Conservation (phyloP, 305 asterid genomes). For the Fraxinus nigra region DNA sequence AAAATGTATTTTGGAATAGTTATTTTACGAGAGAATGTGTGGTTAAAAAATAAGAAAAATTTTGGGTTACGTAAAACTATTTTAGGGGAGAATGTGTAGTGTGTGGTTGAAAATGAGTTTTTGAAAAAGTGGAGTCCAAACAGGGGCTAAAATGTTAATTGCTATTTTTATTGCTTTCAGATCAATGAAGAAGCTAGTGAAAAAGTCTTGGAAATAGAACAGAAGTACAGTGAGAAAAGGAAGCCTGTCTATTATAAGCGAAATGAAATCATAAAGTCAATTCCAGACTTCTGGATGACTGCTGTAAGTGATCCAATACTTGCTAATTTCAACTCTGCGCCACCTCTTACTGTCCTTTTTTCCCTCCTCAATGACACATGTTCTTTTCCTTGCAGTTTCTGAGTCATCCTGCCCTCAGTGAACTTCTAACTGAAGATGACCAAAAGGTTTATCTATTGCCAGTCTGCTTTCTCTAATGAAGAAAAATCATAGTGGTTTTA, state of each 20-base stretch:
- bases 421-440: slow-evolving; percentile 17
- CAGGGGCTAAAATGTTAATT: not conserved
- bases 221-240: slow-evolving; percentile 13
- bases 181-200: slow-evolving; percentile 19
- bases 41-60: not conserved
- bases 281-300: slow-evolving; percentile 20
- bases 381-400: slow-evolving; percentile 15
- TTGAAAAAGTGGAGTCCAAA: not conserved
- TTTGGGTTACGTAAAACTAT: not conserved
- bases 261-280: slow-evolving; percentile 10
- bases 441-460: slow-evolving; percentile 8
- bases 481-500: not conserved
- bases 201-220: slow-evolving; percentile 19
- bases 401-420: slow-evolving; percentile 18
- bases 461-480: not conserved
- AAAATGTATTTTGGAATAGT: not conserved
- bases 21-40: not conserved
- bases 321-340: not conserved
- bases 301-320: slow-evolving; percentile 14
- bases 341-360: not conserved
- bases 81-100: not conserved
- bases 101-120: not conserved
- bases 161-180: not conserved
- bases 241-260: slow-evolving; percentile 21
- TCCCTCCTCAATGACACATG: not conserved